phyloP scores from a whole-genome alignment of 371 early-diverging fungal species.

The Apophysomyces elegans region DNA sequence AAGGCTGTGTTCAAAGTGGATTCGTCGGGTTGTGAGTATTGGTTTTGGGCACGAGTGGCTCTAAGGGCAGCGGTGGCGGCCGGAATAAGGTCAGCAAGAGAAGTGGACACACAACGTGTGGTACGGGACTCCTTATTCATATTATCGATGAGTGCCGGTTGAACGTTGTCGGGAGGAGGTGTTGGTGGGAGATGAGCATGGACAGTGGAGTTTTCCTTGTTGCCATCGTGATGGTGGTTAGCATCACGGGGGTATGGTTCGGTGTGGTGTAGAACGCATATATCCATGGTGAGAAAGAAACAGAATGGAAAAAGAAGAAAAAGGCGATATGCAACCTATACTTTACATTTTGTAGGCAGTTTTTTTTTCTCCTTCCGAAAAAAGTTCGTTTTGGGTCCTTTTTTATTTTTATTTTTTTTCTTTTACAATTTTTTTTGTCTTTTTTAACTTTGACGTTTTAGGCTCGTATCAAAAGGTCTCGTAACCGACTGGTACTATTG shows the following conservation, averaged over 20 bases:
- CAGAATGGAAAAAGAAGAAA: neutral
- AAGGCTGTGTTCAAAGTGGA: slow-evolving; percentile 29
- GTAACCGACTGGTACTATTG: slow-evolving; percentile 22
- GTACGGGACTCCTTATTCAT: slow-evolving; percentile 6
- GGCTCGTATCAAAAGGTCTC: slow-evolving; percentile 22
- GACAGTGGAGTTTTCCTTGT: neutral
- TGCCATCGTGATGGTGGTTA: neutral
- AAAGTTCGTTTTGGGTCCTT: neutral
- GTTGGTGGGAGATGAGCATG: neutral
- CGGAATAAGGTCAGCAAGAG: slow-evolving; percentile 48
- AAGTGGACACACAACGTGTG: slow-evolving; percentile 20
- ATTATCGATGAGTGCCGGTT: neutral
- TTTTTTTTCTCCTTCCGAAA: slow-evolving; percentile 14
- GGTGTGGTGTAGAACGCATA: slow-evolving; percentile 16
- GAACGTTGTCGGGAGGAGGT: neutral
- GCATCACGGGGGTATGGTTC: slow-evolving; percentile 5
- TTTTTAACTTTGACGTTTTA: slow-evolving; percentile 1
- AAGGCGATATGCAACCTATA: neutral
- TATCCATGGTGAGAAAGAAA: slow-evolving; percentile 18
- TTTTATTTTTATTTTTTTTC: slow-evolving; percentile 3
- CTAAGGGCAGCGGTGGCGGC: slow-evolving; percentile 42
- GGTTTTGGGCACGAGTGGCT: neutral
- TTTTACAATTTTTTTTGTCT: neutral
- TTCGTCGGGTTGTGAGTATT: slow-evolving; percentile 3
- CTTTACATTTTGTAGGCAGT: neutral